Conservation (phyloP, 2,329 filamentous ascomycete species). For the Endothia cerciana region DNA sequence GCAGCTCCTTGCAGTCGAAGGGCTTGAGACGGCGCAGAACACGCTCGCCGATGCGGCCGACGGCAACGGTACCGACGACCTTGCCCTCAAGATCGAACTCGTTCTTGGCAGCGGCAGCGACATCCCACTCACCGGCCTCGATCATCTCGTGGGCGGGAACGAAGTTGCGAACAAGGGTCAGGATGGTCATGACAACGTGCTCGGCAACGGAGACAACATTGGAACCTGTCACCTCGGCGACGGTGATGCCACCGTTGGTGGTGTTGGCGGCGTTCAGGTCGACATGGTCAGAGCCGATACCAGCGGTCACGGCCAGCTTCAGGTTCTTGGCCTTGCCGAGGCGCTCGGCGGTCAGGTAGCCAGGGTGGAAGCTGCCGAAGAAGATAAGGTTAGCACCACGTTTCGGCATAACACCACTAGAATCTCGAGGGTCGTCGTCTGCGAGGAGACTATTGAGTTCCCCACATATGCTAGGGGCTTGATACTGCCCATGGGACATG, state of each 20-base stretch:
- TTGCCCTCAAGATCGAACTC: constrained; percentile 98
- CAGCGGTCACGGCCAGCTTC: constrained; percentile 94
- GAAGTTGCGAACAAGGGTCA: constrained; percentile 95
- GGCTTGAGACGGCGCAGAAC: constrained; percentile 93
- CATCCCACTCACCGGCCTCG: constrained; percentile 87
- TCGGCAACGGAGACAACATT: constrained; percentile 99
- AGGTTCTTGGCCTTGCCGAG: constrained; percentile 98
- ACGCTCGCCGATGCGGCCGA: constrained; percentile 97
- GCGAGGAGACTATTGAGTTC: background rate
- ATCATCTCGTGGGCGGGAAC: constrained; percentile 97
- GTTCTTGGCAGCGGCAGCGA: constrained; percentile 95
- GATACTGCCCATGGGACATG: background rate
- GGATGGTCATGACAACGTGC: constrained; percentile 99
- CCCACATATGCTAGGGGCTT: background rate
- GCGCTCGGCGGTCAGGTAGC: constrained; percentile 95
- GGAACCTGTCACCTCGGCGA: constrained; percentile 96
- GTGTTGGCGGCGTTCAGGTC: constrained; percentile 96
- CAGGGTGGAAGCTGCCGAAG: constrained; percentile 82
- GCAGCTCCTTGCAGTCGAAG: constrained; percentile 99
- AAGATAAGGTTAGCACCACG: background rate
- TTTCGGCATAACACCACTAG: too few species aligned
- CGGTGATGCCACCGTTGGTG: constrained; percentile 96
- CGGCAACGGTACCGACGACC: constrained; percentile 95
- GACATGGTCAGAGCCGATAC: constrained; percentile 98
- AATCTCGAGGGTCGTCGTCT: background rate